Conservation (phyloP, 192 early-diverging fungal genomes). For the Coemansia sp. region DNA sequence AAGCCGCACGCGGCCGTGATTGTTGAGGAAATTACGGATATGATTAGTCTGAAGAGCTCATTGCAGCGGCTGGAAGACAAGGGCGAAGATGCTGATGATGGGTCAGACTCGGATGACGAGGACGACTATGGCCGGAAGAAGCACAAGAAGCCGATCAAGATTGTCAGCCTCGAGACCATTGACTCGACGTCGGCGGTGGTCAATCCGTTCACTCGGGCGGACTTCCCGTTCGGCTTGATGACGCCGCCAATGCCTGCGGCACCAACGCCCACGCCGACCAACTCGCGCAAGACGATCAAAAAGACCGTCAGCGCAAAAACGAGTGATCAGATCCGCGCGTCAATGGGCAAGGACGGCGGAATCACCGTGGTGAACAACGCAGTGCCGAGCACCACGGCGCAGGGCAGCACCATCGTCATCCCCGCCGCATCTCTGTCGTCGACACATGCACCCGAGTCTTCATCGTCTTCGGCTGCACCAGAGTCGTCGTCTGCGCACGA, state of each 20-base stretch:
- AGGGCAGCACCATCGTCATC: constrained; percentile 37
- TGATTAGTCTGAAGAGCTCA: constrained; percentile 45
- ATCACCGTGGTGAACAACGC: constrained; percentile 41
- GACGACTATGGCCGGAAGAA: constrained; percentile 42
- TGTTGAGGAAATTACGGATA: constrained; percentile 47
- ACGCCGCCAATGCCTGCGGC: constrained; percentile 24
- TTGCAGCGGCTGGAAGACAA: constrained; percentile 39
- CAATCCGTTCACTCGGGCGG: constrained; percentile 46
- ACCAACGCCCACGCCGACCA: constrained; percentile 7
- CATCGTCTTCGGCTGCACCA: neutral
- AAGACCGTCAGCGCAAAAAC: constrained; percentile 22
- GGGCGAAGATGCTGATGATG: constrained; percentile 35
- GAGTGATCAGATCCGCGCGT: constrained; percentile 27
- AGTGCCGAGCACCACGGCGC: neutral
- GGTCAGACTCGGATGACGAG: constrained; percentile 25
- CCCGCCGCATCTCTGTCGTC: constrained; percentile 26
- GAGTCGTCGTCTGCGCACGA: constrained; percentile 22
- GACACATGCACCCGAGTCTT: constrained; percentile 6
- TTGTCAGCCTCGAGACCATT: constrained; percentile 42
- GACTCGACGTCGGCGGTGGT: constrained; percentile 40
- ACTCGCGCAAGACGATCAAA: constrained; percentile 39
- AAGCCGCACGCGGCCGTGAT: constrained; percentile 50
- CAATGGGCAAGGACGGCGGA: constrained; percentile 46
- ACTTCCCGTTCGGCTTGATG: constrained; percentile 50
- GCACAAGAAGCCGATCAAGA: constrained; percentile 29